These are phyloP conservation scores for Delitschia confertaspora DNA, from an alignment of 495 filamentous ascomycete species.

Conservation along the genomic window DNA sequence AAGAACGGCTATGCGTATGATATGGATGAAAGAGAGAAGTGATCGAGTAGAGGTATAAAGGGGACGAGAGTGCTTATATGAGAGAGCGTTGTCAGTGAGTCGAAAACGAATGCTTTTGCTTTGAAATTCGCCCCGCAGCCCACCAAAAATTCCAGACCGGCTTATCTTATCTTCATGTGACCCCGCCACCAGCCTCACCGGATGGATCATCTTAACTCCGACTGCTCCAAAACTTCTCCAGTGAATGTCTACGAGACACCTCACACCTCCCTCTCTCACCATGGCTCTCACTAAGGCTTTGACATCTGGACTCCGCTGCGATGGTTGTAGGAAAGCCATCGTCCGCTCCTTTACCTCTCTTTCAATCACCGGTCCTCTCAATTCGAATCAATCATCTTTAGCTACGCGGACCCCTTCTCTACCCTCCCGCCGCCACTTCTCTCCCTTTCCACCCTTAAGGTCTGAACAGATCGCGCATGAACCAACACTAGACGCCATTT, in stretches of 20 bases:
- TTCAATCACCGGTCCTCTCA: not conserved
- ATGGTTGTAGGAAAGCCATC: conserved; percentile 1
- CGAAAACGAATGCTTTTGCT: too few relatives aligned
- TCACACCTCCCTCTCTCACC: not conserved
- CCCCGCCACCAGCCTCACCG: too few relatives aligned
- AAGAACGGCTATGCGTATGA: too few relatives aligned
- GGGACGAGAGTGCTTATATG: not conserved
- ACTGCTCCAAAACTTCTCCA: too few relatives aligned
- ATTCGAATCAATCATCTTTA: not conserved
- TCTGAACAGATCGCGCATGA: too few relatives aligned
- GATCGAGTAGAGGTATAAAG: not conserved
- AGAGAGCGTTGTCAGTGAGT: not conserved
- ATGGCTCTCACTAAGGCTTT: conserved; percentile 3
- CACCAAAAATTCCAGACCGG: conserved; percentile 10
- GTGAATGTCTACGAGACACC: too few relatives aligned
- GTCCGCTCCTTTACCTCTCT: conserved; percentile 6
- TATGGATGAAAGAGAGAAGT: not conserved
- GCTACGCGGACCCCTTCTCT: not conserved
- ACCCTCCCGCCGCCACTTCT: not conserved
- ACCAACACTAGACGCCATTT: too few relatives aligned
- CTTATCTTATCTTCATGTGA: conserved; percentile 20
- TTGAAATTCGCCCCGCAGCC: conserved; percentile 15
- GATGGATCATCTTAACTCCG: too few relatives aligned
- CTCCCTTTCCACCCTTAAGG: too few relatives aligned
- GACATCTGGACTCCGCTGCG: conserved; percentile 3